Evolutionary conservation across 106 monocot genomes (phyloP).

Genomic region (Alisma plantagoaquatica): DNA sequence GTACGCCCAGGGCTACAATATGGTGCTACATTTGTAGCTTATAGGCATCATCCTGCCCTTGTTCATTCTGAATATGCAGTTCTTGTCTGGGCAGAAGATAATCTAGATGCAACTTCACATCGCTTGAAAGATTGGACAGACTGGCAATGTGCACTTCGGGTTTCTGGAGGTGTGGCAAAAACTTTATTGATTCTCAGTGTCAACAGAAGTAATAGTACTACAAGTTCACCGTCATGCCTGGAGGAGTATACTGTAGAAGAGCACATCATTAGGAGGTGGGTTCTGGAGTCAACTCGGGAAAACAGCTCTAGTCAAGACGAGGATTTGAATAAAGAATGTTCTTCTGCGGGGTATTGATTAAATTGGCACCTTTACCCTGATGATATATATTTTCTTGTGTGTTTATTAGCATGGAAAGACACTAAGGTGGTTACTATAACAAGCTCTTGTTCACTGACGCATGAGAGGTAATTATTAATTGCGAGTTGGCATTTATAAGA

Average conservation of each 20-base stretch:
- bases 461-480: no score
- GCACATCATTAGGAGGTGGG: constrained; percentile 7
- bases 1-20: constrained; percentile 41
- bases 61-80: constrained; percentile 56
- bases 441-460: no score
- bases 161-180: constrained; percentile 48
- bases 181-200: constrained; percentile 7
- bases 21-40: constrained; percentile 63
- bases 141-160: constrained; percentile 33
- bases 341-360: no score
- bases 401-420: no score
- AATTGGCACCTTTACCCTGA: no score
- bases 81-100: constrained; percentile 22
- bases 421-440: no score
- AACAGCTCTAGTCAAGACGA: neutral
- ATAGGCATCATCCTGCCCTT: constrained; percentile 62
- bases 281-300: constrained; percentile 4
- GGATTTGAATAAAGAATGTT: neutral
- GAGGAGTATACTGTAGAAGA: constrained; percentile 4
- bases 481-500: no score
- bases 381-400: no score
- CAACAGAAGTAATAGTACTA: neutral
- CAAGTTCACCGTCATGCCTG: neutral
- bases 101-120: neutral
- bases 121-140: constrained; percentile 44